A percentile compares a stretch with the other conserved stretches of the same genome.
These are phyloP conservation scores for Hirschioporus abietinus DNA, from an alignment of 768 basidiomycete species.

Conservation along the genomic window DNA sequence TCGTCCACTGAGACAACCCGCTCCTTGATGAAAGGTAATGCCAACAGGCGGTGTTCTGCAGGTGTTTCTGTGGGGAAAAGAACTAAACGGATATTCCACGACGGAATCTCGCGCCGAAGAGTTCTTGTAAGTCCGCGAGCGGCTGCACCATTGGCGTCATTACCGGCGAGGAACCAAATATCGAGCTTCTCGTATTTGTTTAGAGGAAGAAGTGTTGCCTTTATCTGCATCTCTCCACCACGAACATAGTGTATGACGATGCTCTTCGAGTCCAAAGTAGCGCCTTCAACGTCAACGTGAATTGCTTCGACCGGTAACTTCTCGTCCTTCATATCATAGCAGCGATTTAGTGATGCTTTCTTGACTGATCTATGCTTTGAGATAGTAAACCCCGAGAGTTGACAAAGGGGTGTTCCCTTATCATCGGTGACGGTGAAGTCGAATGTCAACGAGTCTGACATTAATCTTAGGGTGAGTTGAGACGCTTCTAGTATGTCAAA, in stretches of 20 bases:
- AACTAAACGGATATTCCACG: slow-evolving; percentile 26
- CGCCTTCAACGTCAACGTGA: neutral
- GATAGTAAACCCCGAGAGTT: slow-evolving; percentile 3
- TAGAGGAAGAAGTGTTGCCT: slow-evolving; percentile 11
- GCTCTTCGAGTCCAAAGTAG: neutral
- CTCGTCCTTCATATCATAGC: neutral
- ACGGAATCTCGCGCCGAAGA: slow-evolving; percentile 25
- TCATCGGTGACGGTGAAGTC: slow-evolving; percentile 24
- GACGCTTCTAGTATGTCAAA: neutral
- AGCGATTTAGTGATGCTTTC: neutral
- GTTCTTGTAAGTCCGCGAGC: slow-evolving; percentile 27
- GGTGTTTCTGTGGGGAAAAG: slow-evolving; percentile 21
- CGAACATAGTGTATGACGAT: slow-evolving; percentile 14
- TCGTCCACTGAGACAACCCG: slow-evolving; percentile 9
- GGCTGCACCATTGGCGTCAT: slow-evolving; percentile 26
- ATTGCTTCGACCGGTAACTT: neutral
- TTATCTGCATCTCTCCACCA: slow-evolving; percentile 17
- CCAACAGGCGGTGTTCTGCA: slow-evolving; percentile 7
- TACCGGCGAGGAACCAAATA: slow-evolving; percentile 26
- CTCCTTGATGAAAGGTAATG: slow-evolving; percentile 3
- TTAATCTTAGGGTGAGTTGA: neutral
- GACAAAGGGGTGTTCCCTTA: slow-evolving; percentile 20
- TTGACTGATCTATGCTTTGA: neutral
- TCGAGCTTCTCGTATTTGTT: slow-evolving; percentile 12
- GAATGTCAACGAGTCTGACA: slow-evolving; percentile 21